Base-by-base conservation (phyloP, 768 basidiomycete species). In the Tephrocybe sp. region DNA sequence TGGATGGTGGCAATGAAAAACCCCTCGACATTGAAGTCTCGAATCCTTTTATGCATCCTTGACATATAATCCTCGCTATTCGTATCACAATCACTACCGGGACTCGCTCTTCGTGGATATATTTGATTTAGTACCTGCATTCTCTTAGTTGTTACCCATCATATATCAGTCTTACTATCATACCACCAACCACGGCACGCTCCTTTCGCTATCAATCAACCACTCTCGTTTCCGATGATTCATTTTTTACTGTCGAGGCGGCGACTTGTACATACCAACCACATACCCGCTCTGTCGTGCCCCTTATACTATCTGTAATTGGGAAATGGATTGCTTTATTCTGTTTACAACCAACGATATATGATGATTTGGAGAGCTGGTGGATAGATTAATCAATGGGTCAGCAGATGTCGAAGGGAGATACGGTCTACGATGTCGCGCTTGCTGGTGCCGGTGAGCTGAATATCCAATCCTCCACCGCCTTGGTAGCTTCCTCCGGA, bases 401-500 rank as follows among this genome's bases (percentile, higher is more conserved):
- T 51, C 43, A 40, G 22, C 21, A 24, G 34, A 51, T 34, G 22
- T 19, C 36, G 16, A 19, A 40, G 16, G 43, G 28, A 39, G 25
- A 21, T 40, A 40, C n/a, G 18, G 44, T 21, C 34, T n/a, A n/a
- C 27, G 49, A 13, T 36, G 51, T 24, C 37, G 36, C 19, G 8
- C 31, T 21, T 37, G n/a, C 31, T 35, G 41, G 18, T 45, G 51
- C 18, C 24, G 37, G 30, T 13, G 40, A 31, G 18, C 71, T 67
- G 55, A 89, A 96, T 68, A 97, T 89, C 89, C 90, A 96, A 47
- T 84, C 70, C 62, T 84, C 75, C 28, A 93, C 86, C 1, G 69
- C 74, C n/a, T 66, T 68, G 44, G 79, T 80, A 44, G 91, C 89
- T 57, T 81, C 77, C 43, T 77, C 67, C 12, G 87, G 80, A 55